Evolutionary conservation across 495 filamentous ascomycete genomes (phyloP).

Genomic region (Penicillium tannophilum): DNA sequence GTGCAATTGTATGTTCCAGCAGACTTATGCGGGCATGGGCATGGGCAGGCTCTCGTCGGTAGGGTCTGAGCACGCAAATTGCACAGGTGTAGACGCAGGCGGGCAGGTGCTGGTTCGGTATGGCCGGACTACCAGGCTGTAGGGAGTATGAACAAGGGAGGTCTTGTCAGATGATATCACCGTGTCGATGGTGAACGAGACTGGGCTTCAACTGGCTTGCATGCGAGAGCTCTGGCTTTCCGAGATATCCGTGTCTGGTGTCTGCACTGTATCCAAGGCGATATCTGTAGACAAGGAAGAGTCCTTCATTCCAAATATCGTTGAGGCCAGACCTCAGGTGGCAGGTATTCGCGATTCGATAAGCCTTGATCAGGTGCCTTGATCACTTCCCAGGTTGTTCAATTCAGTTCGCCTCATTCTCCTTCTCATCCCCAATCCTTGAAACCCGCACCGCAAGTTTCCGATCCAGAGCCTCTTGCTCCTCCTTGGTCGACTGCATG

Average conservation of each 20-base stretch:
- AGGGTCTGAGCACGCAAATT: background rate
- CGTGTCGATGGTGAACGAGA: background rate
- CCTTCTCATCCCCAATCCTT: slow-evolving; percentile 33
- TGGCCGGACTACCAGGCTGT: background rate
- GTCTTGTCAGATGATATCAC: background rate
- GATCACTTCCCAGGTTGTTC: background rate
- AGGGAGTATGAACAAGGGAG: background rate
- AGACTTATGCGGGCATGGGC: slow-evolving; percentile 2
- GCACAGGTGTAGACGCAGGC: background rate
- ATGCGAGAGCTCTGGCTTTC: background rate
- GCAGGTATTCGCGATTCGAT: too few relatives aligned
- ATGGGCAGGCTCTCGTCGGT: background rate
- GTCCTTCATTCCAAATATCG: too few relatives aligned
- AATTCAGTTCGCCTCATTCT: slow-evolving; percentile 15
- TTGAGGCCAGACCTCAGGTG: too few relatives aligned
- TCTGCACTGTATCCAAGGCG: background rate
- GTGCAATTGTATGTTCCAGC: slow-evolving; percentile 2
- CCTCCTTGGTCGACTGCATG: slow-evolving; percentile 61
- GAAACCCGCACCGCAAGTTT: slow-evolving; percentile 51
- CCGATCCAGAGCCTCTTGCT: slow-evolving; percentile 57
- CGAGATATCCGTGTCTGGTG: too few relatives aligned
- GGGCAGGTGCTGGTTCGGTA: slow-evolving; percentile 1
- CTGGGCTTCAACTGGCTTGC: background rate
- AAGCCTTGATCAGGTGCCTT: too few relatives aligned
- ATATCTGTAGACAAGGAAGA: background rate